Conservation (phyloP, 1,284 basidiomycete species). For the Bjerkandera adusta region DNA sequence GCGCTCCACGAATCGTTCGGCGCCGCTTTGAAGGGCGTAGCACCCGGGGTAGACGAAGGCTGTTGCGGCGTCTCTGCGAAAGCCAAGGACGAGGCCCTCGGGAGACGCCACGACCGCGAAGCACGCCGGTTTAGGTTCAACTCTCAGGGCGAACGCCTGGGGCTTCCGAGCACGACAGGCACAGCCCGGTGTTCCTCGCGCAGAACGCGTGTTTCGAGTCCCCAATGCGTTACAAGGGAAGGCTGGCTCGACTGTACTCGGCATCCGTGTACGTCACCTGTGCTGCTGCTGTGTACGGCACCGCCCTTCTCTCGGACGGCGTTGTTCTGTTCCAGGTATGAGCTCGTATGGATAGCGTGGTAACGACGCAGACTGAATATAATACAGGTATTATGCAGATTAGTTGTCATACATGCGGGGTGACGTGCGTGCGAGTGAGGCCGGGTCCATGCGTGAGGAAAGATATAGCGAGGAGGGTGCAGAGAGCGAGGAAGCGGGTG, state of each 20-base stretch:
- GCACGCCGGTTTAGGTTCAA: not conserved
- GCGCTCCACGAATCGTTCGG: too few relatives aligned
- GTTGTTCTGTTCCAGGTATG: not conserved
- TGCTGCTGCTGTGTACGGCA: too few relatives aligned
- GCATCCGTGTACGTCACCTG: too few relatives aligned
- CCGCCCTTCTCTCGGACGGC: not conserved
- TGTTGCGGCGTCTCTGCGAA: too few relatives aligned
- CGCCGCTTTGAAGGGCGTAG: too few relatives aligned
- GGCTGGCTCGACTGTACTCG: too few relatives aligned
- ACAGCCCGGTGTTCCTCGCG: conserved; percentile 5
- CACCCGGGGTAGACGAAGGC: too few relatives aligned
- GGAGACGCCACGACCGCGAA: conserved; percentile 6
- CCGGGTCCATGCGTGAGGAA: conserved; percentile 3
- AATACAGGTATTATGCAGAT: conserved; percentile 17
- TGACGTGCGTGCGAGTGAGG: conserved; percentile 7
- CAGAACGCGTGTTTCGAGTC: conserved; percentile 9
- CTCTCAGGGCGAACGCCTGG: not conserved
- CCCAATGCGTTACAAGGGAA: too few relatives aligned
- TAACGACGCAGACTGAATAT: too few relatives aligned
- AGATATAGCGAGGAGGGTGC: conserved; percentile 5
- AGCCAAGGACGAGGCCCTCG: too few relatives aligned
- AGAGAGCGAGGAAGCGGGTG: not conserved
- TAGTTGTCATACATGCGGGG: too few relatives aligned
- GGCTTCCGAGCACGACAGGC: not conserved
- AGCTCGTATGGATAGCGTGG: too few relatives aligned